A percentile compares a stretch with the other conserved stretches of the same genome.
phyloP scores from a whole-genome alignment of 2,329 filamentous ascomycete species.

The Sporothrix inflata region DNA sequence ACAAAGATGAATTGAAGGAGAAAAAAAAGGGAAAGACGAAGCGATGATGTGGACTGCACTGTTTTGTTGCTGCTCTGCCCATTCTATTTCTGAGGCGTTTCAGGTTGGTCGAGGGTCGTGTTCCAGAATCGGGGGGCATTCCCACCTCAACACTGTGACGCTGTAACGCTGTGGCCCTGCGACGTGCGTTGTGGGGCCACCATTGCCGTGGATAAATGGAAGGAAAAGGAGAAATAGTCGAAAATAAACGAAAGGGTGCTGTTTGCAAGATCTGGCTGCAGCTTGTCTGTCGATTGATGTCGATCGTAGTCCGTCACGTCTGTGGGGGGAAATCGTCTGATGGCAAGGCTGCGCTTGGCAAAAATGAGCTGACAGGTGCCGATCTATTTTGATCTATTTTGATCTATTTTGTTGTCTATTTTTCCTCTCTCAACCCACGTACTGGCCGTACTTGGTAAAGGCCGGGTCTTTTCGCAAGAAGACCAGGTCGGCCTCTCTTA shows the following conservation, averaged over 20 bases:
- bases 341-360: background rate
- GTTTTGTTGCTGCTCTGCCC: background rate
- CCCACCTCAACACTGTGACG: background rate
- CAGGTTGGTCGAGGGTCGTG: constrained; percentile 21
- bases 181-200: background rate
- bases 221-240: background rate
- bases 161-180: background rate
- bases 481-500: constrained; percentile 22
- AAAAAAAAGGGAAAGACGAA: background rate
- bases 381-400: background rate
- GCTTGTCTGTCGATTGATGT: background rate
- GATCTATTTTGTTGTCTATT: background rate
- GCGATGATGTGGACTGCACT: background rate
- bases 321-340: background rate
- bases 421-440: background rate
- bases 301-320: background rate
- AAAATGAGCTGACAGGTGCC: background rate
- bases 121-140: background rate
- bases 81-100: constrained; percentile 17
- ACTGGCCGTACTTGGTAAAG: background rate
- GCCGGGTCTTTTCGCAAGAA: background rate
- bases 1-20: background rate
- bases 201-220: background rate
- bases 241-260: background rate
- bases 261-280: no score